These are phyloP conservation scores for Oryza punctata DNA, from an alignment of 176 grass and related monocot species.

Conservation along the genomic window DNA sequence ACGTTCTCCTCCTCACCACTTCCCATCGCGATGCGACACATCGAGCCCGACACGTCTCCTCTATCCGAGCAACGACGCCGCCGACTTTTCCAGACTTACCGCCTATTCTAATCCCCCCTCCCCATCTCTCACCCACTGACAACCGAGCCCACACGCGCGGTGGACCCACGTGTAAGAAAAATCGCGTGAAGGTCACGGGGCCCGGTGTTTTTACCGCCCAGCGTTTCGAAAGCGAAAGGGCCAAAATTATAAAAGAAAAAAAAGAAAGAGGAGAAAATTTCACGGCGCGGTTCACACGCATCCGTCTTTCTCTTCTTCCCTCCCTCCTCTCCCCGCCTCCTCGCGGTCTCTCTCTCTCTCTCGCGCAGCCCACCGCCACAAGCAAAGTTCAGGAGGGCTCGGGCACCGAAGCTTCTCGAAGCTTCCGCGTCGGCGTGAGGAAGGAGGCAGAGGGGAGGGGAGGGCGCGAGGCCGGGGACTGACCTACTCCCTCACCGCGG, in stretches of 20 bases:
- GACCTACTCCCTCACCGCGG: background rate
- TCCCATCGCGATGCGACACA: background rate
- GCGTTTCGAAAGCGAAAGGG: constrained; percentile 42
- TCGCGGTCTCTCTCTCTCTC: background rate
- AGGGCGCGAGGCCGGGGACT: background rate
- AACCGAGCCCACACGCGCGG: fast-evolving
- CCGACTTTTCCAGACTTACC: constrained; percentile 16
- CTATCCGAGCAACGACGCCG: background rate
- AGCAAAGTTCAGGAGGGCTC: constrained; percentile 19
- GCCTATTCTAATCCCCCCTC: background rate
- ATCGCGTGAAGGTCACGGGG: background rate
- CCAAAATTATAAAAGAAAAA: background rate
- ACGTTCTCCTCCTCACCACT: background rate
- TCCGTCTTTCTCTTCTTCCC: constrained; percentile 10
- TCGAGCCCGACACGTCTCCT: constrained; percentile 6
- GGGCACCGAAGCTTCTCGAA: background rate
- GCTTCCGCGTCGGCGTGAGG: background rate
- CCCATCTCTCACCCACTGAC: constrained; percentile 3
- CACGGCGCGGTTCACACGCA: constrained; percentile 33
- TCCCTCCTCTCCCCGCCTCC: background rate
- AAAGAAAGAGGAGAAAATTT: background rate
- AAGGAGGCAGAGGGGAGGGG: background rate
- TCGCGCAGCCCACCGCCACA: constrained; percentile 10
- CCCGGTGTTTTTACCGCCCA: constrained; percentile 1
- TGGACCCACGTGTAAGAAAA: background rate